These are phyloP conservation scores for Mycena citricolor DNA, from an alignment of 1,284 basidiomycete species.

Conservation along the genomic window DNA sequence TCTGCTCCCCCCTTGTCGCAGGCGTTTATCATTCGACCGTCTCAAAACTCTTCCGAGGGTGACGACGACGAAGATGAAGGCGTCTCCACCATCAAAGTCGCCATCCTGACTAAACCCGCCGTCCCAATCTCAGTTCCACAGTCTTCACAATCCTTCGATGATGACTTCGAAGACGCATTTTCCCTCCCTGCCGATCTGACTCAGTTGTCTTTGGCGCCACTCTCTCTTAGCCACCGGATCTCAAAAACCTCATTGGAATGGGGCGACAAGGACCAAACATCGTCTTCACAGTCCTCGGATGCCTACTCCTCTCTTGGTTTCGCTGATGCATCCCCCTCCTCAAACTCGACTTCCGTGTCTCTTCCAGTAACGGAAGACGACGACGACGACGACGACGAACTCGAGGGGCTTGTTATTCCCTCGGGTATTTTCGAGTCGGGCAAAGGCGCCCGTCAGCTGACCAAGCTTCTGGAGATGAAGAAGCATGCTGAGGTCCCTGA, in stretches of 20 bases:
- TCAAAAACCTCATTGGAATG: slow-evolving; percentile 82
- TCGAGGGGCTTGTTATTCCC: slow-evolving; percentile 79
- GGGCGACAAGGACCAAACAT: slow-evolving; percentile 79
- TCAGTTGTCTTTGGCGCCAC: slow-evolving; percentile 71
- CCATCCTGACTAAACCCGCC: slow-evolving; percentile 46
- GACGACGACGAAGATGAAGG: slow-evolving; percentile 74
- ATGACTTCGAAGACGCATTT: slow-evolving; percentile 76
- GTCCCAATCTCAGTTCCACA: too few relatives aligned
- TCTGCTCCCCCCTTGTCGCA: slow-evolving; percentile 34
- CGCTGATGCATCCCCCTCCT: slow-evolving; percentile 66
- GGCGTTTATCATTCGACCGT: slow-evolving; percentile 65
- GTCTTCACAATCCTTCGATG: slow-evolving; percentile 56
- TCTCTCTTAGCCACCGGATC: slow-evolving; percentile 66
- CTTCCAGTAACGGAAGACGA: slow-evolving; percentile 66
- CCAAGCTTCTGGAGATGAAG: slow-evolving; percentile 72
- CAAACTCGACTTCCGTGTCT: slow-evolving; percentile 66
- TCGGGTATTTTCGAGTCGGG: slow-evolving; percentile 69
- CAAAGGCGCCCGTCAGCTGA: slow-evolving; percentile 62
- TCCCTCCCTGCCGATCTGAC: slow-evolving; percentile 75
- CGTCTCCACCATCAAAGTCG: slow-evolving; percentile 75
- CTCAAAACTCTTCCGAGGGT: slow-evolving; percentile 42
- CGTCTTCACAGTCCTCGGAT: slow-evolving; percentile 80
- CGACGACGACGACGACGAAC: slow-evolving; percentile 66
- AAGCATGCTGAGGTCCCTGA: slow-evolving; percentile 55
- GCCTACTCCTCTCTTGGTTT: slow-evolving; percentile 76